Conservation (phyloP, 306 rosid genomes). For the Prinsepia uniflora region DNA sequence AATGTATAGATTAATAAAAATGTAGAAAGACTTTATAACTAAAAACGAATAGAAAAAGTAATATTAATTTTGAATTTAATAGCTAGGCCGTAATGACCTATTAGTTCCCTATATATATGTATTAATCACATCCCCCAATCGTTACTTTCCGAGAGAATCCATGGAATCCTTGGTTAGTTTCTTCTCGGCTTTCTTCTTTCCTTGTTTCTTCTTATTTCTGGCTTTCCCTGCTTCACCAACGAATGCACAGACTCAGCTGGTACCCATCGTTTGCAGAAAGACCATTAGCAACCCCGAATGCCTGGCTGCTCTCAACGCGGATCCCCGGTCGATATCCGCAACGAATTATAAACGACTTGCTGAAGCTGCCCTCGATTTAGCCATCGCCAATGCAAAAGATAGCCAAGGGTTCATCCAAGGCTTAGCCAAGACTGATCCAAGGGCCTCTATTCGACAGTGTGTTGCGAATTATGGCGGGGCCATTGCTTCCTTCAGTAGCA, state of each 20-base stretch:
- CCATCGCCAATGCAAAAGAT: neutral
- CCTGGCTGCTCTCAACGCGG: neutral
- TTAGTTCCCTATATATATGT: too few species aligned
- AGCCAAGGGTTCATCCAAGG: conserved; percentile 1
- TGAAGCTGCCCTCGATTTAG: neutral
- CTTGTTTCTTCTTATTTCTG: neutral
- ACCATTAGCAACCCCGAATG: neutral
- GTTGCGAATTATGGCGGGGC: neutral
- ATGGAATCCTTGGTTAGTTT: neutral
- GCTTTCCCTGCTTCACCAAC: neutral
- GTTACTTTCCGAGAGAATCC: too few species aligned
- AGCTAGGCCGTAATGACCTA: too few species aligned
- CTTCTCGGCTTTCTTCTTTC: neutral
- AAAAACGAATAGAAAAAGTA: too few species aligned
- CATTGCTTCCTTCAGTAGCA: conserved; percentile 11
- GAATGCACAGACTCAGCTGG: neutral
- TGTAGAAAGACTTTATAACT: too few species aligned
- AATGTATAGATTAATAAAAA: too few species aligned
- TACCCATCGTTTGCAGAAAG: conserved; percentile 6
- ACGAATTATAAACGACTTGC: neutral
- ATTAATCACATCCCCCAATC: too few species aligned
- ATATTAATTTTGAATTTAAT: too few species aligned
- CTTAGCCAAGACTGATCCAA: neutral
- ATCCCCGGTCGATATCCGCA: neutral
- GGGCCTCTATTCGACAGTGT: conserved; percentile 8